Percentiles rank a stretch among this genome's conserved stretches.
Conservation (phyloP, 208 protist genomes). For the Willaertia magna region DNA sequence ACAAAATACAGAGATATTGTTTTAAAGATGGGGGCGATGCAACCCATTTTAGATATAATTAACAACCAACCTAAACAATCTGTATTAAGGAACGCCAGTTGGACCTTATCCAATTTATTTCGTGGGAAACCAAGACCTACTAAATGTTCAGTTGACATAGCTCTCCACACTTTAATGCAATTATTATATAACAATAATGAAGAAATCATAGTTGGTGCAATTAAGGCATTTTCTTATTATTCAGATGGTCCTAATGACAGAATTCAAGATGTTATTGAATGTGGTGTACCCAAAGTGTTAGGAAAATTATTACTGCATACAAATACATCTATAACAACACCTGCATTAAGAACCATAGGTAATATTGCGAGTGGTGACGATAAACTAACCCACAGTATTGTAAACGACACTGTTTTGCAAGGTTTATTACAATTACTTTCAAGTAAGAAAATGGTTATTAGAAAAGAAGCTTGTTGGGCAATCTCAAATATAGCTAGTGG, state of each 20-base stretch:
- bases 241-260: slow-evolving; percentile 80
- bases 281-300: slow-evolving; percentile 60
- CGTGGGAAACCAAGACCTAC: slow-evolving; percentile 82
- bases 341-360: slow-evolving; percentile 86
- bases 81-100: slow-evolving; percentile 47
- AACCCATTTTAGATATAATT: slow-evolving; percentile 56
- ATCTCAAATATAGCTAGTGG: slow-evolving; percentile 97
- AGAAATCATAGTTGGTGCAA: slow-evolving; percentile 85
- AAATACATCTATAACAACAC: slow-evolving; percentile 60
- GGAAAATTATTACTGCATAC: slow-evolving; percentile 70
- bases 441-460: slow-evolving; percentile 66
- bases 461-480: slow-evolving; percentile 98
- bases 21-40: slow-evolving; percentile 56
- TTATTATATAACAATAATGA: slow-evolving; percentile 71
- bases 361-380: slow-evolving; percentile 96
- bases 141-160: slow-evolving; percentile 49
- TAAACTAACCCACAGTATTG: slow-evolving; percentile 80
- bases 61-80: slow-evolving; percentile 12
- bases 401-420: slow-evolving; percentile 71
- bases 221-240: slow-evolving; percentile 89
- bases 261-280: slow-evolving; percentile 83
- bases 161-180: slow-evolving; percentile 65
- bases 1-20: slow-evolving; percentile 73
- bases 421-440: slow-evolving; percentile 62
- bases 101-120: slow-evolving; percentile 95